Evolutionary conservation across 2,329 filamentous ascomycete species (phyloP), one percentile per base, ranked within the genome.

Genomic region (Thielaviopsis ethacetica): DNA sequence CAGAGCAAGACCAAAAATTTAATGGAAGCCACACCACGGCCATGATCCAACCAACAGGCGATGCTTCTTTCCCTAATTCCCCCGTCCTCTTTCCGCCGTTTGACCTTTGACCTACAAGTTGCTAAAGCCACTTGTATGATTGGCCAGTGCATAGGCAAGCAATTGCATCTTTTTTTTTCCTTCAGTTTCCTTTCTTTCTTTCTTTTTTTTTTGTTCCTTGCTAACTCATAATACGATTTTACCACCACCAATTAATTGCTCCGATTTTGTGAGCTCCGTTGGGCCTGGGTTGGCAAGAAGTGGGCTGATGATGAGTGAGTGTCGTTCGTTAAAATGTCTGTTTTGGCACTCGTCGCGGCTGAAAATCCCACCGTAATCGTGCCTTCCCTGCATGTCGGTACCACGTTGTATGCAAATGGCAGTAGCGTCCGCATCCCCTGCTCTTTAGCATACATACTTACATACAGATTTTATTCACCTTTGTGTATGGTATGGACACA

Each of bases 241-340:
- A 44, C 17, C 38, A 41, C 34, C 34, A 44, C 38, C 38, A 44
- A 44, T 44, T 44, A 44, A 44, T 44, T 44, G 30, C 30, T 44
- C 13, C 38, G 38, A 15, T 44, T 44, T 44, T n/a, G 22, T 41
- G 49, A 51, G 15, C 44, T 44, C 49, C 54, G 30, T 27, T 49
- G 49, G 34, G 50, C 59, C 51, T 52, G 51, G 52, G 59, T 57
- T 54, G n/a, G 30, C 34, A 26, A 41, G 52, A 60, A 60, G 55
- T 60, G 59, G 59, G 59, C 59, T 60, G 59, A 60, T 60, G 34
- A 57, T 60, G 59, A 51, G 44, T 30, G 26, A 60, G 59, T 60
- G 59, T 60, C 59, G 59, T 60, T 60, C 59, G 59, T 60, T 60
- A 54, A 54, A 34, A 44, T 10, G n/a, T 17, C n/a, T 17, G 24